Conservation (phyloP, 495 filamentous ascomycete species). For the Tuber indicum region DNA sequence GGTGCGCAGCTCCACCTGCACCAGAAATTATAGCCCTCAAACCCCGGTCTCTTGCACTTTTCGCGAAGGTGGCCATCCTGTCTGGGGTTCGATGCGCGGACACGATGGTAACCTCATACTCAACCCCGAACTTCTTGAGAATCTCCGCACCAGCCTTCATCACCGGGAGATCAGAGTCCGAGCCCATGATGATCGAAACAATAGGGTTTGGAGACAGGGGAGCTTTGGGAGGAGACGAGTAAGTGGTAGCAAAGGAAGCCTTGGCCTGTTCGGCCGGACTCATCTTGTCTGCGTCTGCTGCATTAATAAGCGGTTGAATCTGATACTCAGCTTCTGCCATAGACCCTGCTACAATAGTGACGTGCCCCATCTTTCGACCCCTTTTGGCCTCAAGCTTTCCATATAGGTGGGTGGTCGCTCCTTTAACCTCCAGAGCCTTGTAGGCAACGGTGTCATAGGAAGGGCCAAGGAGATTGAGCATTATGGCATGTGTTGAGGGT, state of each 20-base stretch:
- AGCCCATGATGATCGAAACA: slow-evolving; percentile 88
- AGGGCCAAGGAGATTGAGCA: slow-evolving; percentile 95
- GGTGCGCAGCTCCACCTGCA: slow-evolving; percentile 83
- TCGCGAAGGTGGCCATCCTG: slow-evolving; percentile 71
- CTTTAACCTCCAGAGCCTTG: slow-evolving; percentile 56
- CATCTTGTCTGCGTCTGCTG: slow-evolving; percentile 49
- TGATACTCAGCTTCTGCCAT: slow-evolving; percentile 65
- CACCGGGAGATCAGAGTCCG: slow-evolving; percentile 81
- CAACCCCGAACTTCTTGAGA: slow-evolving; percentile 66
- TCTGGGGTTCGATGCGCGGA: slow-evolving; percentile 89
- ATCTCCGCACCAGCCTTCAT: slow-evolving; percentile 71
- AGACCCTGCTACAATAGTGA: slow-evolving; percentile 65
- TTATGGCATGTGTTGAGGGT: slow-evolving; percentile 61
- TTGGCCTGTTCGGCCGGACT: slow-evolving; percentile 44
- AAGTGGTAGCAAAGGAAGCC: slow-evolving; percentile 23
- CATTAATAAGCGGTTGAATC: slow-evolving; percentile 60
- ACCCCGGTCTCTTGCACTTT: slow-evolving; percentile 58
- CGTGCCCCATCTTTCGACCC: slow-evolving; percentile 90
- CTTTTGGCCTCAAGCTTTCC: slow-evolving; percentile 78
- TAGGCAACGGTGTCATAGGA: slow-evolving; percentile 62
- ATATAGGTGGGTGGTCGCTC: slow-evolving; percentile 75
- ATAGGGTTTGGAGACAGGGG: slow-evolving; percentile 47
- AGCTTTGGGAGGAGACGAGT: slow-evolving; percentile 33
- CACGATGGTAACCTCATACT: slow-evolving; percentile 73
- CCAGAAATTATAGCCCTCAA: slow-evolving; percentile 92